Percentiles rank a stretch among this genome's conserved stretches.
Conservation (phyloP, 106 monocot genomes). For the Dendrobium nobile region DNA sequence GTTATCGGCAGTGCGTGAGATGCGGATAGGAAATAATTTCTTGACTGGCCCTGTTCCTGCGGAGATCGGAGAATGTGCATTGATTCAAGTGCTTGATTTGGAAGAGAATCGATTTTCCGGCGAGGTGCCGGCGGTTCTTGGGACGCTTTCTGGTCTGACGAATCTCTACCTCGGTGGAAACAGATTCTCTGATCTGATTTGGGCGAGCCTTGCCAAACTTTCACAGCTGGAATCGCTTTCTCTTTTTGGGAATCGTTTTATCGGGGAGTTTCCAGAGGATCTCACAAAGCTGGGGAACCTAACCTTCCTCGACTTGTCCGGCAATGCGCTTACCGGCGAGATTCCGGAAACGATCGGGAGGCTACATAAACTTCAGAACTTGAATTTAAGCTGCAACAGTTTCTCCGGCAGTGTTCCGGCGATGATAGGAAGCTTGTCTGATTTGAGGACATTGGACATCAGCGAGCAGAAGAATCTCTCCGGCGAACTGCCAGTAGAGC, state of each 20-base stretch:
- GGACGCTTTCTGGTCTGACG: constrained; percentile 43
- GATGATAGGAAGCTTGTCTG: background rate
- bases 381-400: constrained; percentile 6
- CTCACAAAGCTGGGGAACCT: constrained; percentile 41
- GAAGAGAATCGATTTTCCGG: constrained; percentile 51
- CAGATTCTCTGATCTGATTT: constrained; percentile 54
- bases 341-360: constrained; percentile 31
- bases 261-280: constrained; percentile 41
- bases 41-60: constrained; percentile 51
- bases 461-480: constrained; percentile 19
- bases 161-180: constrained; percentile 71
- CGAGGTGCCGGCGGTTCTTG: constrained; percentile 48
- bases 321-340: constrained; percentile 59
- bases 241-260: constrained; percentile 60
- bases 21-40: constrained; percentile 64
- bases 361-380: background rate
- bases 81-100: constrained; percentile 49
- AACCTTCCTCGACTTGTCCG: constrained; percentile 70
- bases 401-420: constrained; percentile 1
- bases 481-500: constrained; percentile 2
- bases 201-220: constrained; percentile 40
- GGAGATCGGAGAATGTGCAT: constrained; percentile 35
- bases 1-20: constrained; percentile 48
- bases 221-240: constrained; percentile 55
- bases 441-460: constrained; percentile 3